Percentiles rank a stretch among this genome's conserved stretches.
These are phyloP conservation scores for Diaporthe citrichinensis DNA, from an alignment of 2,329 filamentous ascomycete species.

Conservation along the genomic window DNA sequence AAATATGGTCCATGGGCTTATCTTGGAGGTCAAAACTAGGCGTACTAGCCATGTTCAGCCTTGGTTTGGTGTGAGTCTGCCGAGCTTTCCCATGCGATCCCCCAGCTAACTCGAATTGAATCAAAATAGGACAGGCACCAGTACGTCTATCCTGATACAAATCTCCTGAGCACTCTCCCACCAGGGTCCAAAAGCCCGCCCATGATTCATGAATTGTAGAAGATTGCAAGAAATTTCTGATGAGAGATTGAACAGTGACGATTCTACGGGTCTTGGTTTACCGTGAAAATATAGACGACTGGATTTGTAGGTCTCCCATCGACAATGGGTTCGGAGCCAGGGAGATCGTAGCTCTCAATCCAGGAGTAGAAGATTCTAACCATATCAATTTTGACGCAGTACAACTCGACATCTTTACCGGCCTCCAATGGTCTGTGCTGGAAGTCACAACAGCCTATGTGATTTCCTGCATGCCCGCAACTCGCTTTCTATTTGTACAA, in stretches of 20 bases:
- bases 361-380: not conserved
- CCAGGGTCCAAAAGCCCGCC: not conserved
- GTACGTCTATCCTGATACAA: not conserved
- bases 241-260: not conserved
- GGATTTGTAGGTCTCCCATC: not conserved
- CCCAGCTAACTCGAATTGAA: not conserved
- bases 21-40: constrained; percentile 16
- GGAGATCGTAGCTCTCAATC: not conserved
- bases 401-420: not conserved
- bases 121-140: not conserved
- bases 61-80: constrained; percentile 8
- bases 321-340: not conserved
- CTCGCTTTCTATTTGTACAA: not conserved
- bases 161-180: not conserved
- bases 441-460: constrained; percentile 24
- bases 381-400: not conserved
- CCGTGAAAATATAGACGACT: constrained; percentile 11
- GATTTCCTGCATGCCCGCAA: constrained; percentile 10
- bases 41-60: constrained; percentile 1
- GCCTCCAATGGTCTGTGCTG: constrained; percentile 13
- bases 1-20: constrained; percentile 11
- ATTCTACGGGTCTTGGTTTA: constrained; percentile 3
- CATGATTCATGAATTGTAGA: not conserved
- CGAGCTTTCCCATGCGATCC: not conserved
- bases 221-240: not conserved